Evolutionary conservation across 495 filamentous ascomycete genomes (phyloP), one percentile per base, ranked within the genome.

Genomic region (Penicillium subrubescens): DNA sequence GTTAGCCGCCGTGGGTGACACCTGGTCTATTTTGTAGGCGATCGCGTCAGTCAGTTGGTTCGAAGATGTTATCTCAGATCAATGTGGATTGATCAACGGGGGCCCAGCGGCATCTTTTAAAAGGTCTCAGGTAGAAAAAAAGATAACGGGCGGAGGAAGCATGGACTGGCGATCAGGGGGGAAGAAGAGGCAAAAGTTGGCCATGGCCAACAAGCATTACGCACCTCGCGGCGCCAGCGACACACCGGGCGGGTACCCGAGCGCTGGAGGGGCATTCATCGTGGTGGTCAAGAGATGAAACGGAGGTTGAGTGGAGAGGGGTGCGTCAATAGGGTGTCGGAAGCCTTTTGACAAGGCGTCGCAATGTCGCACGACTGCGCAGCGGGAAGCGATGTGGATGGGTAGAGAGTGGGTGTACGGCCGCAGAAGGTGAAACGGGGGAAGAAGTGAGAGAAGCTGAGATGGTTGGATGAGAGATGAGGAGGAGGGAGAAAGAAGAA

Each of bases 1-100:
- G 71, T 88, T 90, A 74, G 88, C 78, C 15, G 83, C 75, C 52
- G 81, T 83, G 39, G 85, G 75, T 56, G 86, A 81, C 3, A 70
- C 55, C 51, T 77, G 71, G 63, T 17, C 31, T 69, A 37, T 55
- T 52, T 64, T 43, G 27, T 59, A 54, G 43, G 58, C 5, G 21
- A 62, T 63, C 64, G 61, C 34, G 58, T 69, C 51, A 68, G 59
- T 51, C 27, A 34, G 53, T 56, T 17, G 3, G 12, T 37, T 21
- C 14, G 10, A 56, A n/a, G 25, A 4, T 0, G 4, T 17, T 8
- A 44, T 44, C 33, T 44, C 56, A 17, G 37, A 29, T n/a, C n/a
- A 5, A 27, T 14, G 39, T 44, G 12, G 27, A 10, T 29, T 58
- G 56, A 66, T 25, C 19, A 34, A 60, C 60, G 44, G 41, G 66